These are phyloP conservation scores for Blastocystis sp. DNA, from an alignment of 352 stramenopile species.

Conservation along the genomic window DNA sequence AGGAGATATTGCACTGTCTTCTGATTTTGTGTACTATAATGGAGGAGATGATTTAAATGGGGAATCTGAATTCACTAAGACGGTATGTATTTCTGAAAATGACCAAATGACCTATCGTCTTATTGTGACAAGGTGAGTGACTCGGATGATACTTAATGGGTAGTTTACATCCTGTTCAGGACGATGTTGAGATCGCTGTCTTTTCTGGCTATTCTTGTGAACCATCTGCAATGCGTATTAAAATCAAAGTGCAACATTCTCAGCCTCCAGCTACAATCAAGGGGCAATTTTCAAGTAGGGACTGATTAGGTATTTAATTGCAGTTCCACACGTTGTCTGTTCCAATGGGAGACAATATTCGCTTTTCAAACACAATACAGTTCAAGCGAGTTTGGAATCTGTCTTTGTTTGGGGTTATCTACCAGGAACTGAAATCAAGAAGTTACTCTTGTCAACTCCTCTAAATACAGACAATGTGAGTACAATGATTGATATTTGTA, in stretches of 20 bases:
- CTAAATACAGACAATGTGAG: neutral
- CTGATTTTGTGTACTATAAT: slow-evolving; percentile 29
- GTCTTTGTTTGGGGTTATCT: slow-evolving; percentile 17
- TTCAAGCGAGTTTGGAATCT: neutral
- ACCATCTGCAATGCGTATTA: slow-evolving; percentile 37
- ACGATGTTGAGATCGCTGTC: slow-evolving; percentile 44
- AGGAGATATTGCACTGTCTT: neutral
- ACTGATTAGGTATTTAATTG: neutral
- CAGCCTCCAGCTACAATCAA: neutral
- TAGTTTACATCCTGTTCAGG: neutral
- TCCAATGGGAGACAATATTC: slow-evolving; percentile 51
- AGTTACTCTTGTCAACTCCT: slow-evolving; percentile 9
- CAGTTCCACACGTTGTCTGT: slow-evolving; percentile 56
- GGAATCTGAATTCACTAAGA: slow-evolving; percentile 20
- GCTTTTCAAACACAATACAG: slow-evolving; percentile 42
- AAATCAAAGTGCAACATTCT: neutral
- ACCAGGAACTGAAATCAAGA: neutral
- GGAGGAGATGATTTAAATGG: slow-evolving; percentile 14
- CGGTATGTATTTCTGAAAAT: slow-evolving; percentile 28
- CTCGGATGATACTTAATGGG: neutral
- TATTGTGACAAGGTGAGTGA: neutral
- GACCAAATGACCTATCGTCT: slow-evolving; percentile 53
- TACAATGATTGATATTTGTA: slow-evolving; percentile 52
- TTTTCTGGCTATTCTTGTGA: slow-evolving; percentile 24
- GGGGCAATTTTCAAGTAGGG: slow-evolving; percentile 21